These are phyloP conservation scores for Monotropa hypopitys DNA, from an alignment of 179 eudicot genomes.

Conservation along the genomic window DNA sequence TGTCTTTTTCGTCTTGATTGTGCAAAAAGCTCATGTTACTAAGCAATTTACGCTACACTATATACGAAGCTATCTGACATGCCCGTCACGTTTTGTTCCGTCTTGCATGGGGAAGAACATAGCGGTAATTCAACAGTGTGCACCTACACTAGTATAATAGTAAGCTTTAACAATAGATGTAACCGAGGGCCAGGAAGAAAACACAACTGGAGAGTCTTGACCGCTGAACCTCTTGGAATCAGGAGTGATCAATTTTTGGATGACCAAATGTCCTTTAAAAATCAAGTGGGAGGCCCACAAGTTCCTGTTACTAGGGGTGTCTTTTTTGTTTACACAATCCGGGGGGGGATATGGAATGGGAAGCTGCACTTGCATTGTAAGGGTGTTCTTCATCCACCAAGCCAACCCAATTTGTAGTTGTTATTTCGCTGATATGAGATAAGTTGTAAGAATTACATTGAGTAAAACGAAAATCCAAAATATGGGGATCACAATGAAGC, in stretches of 20 bases:
- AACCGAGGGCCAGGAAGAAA: not conserved
- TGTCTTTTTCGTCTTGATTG: not conserved
- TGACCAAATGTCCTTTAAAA: not conserved
- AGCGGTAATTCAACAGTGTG: not conserved
- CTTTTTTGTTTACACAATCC: not conserved
- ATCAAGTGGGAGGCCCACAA: not conserved
- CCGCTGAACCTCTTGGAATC: not conserved
- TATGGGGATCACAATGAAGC: not conserved
- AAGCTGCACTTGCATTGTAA: too few relatives aligned
- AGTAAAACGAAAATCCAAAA: not conserved
- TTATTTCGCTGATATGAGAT: not conserved
- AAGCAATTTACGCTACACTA: not conserved
- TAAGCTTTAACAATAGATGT: not conserved
- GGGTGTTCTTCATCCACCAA: not conserved
- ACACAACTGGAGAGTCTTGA: not conserved
- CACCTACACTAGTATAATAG: not conserved
- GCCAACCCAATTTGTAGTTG: not conserved
- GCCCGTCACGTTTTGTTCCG: not conserved
- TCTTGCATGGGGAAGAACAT: not conserved
- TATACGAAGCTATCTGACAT: not conserved
- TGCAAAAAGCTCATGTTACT: not conserved
- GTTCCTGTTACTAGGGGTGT: not conserved
- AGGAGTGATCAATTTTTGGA: not conserved
- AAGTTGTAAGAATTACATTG: not conserved
- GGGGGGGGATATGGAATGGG: not conserved